Evolutionary conservation across 345 rosid species (phyloP).

Genomic region (Populus pruinosa): DNA sequence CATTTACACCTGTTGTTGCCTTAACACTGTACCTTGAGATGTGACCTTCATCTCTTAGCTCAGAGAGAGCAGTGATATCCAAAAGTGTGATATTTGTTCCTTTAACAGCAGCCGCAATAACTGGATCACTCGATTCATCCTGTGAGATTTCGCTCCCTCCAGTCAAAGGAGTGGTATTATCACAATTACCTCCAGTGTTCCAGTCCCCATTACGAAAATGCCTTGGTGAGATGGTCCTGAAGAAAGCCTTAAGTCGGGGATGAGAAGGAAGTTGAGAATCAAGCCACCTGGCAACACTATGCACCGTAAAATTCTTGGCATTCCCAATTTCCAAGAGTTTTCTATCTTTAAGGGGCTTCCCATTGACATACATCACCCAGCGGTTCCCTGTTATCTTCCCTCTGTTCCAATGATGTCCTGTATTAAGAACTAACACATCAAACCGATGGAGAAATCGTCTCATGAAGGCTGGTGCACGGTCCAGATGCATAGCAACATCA

Average conservation of each 20-base stretch:
- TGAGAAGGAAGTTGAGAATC: conserved; percentile 36
- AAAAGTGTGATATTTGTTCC: conserved; percentile 24
- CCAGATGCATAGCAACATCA: conserved; percentile 54
- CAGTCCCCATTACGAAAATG: conserved; percentile 50
- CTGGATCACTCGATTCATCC: conserved; percentile 21
- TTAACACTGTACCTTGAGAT: conserved; percentile 41
- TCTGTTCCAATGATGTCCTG: conserved; percentile 60
- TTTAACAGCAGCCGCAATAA: conserved; percentile 14
- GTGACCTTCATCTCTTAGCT: conserved; percentile 30
- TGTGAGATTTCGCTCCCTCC: conserved; percentile 38
- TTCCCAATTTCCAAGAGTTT: conserved; percentile 25
- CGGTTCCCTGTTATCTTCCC: conserved; percentile 39
- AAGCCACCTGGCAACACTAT: conserved; percentile 47
- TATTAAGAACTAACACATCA: conserved; percentile 48
- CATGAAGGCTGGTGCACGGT: conserved; percentile 48
- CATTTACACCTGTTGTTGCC: conserved; percentile 43
- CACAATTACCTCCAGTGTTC: conserved; percentile 50
- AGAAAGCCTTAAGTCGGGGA: conserved; percentile 39
- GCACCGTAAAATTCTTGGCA: conserved; percentile 49
- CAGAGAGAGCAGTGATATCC: conserved; percentile 28
- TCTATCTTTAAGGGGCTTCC: conserved; percentile 29
- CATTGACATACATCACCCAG: conserved; percentile 53
- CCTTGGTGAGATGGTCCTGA: conserved; percentile 43
- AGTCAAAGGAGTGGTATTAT: conserved; percentile 38
- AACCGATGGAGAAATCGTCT: conserved; percentile 25